Evolutionary conservation across 176 grass and related monocot species (phyloP).

Genomic region (Eragrostis curvula): DNA sequence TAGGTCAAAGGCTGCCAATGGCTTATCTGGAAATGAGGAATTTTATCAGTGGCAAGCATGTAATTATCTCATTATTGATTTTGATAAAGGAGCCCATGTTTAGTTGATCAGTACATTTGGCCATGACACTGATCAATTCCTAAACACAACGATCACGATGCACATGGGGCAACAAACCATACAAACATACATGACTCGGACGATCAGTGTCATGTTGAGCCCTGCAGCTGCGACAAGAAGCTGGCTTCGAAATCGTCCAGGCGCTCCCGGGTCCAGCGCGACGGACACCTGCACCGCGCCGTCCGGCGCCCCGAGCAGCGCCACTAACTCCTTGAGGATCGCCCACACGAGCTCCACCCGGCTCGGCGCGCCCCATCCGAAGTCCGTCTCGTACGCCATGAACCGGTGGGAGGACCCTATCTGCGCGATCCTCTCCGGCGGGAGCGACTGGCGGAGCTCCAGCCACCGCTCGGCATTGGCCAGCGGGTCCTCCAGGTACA

Average conservation of each 20-base stretch:
- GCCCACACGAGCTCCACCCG: constrained; percentile 57
- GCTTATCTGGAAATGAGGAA: no score
- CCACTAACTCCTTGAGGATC: background rate
- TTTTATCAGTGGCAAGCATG: no score
- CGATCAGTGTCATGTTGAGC: background rate
- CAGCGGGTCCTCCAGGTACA: constrained; percentile 20
- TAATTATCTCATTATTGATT: no score
- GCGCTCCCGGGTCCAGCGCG: background rate
- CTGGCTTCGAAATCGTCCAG: constrained; percentile 24
- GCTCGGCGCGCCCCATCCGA: constrained; percentile 57
- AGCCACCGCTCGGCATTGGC: background rate
- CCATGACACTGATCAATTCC: no score
- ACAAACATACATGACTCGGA: no score
- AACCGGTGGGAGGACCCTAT: constrained; percentile 47
- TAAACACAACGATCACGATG: no score
- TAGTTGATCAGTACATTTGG: no score
- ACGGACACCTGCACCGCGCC: constrained; percentile 54
- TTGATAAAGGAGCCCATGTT: no score
- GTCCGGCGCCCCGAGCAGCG: constrained; percentile 27
- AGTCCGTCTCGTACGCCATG: constrained; percentile 57
- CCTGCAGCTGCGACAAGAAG: constrained; percentile 24
- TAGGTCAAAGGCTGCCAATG: no score
- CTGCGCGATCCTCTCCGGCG: background rate
- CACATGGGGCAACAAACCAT: no score
- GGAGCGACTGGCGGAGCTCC: background rate